Evolutionary conservation across 768 basidiomycete species (phyloP), one percentile per base, ranked within the genome.

Genomic region (Psilocybe cubensis): DNA sequence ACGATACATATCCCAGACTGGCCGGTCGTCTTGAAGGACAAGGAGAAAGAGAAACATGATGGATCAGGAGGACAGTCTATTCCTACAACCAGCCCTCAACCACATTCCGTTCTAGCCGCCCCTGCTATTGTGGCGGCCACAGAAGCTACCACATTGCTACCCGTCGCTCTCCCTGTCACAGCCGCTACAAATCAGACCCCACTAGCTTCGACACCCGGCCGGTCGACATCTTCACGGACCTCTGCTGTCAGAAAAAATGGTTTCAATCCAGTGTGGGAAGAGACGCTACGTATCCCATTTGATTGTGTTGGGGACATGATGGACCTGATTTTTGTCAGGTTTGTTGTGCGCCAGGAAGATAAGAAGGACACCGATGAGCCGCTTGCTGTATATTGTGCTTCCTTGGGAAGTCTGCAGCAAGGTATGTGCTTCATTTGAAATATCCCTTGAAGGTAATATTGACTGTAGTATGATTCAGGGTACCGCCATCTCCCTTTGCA

Each of bases 231-330:
- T 4, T 70, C 70, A 52, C 79, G 82, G 35, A 96, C 93, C 2
- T 74, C 73, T 20, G 75, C 81, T 0, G 85, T 96, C 50, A 85
- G 84, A 72, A 89, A 92, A 70, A 96, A 96, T 67, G 93, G 95
- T 0, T 95, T 96, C 76, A 97, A 97, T 70, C 96, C 96, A 0
- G 74, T 85, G 1, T 98, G 95, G 92, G 81, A 92, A 58, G 85
- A 94, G 64, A 68, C 69, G 35, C 72, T 95, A 20, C 70, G 74
- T 14, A 72, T 96, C 24, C 86, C 87, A n/a, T 95, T 95, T 66
- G 84, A 86, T 44, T 86, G 88, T 62, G 79, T 89, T 20, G 85
- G 67, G 5, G 74, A 73, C 44, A 92, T 96, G 89, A 76, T 76
- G 60, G 92, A 95, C 29, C 78, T 98, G 28, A 82, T 93, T 35